phyloP scores from a whole-genome alignment of 495 filamentous ascomycete species.

The Letharia lupina region DNA sequence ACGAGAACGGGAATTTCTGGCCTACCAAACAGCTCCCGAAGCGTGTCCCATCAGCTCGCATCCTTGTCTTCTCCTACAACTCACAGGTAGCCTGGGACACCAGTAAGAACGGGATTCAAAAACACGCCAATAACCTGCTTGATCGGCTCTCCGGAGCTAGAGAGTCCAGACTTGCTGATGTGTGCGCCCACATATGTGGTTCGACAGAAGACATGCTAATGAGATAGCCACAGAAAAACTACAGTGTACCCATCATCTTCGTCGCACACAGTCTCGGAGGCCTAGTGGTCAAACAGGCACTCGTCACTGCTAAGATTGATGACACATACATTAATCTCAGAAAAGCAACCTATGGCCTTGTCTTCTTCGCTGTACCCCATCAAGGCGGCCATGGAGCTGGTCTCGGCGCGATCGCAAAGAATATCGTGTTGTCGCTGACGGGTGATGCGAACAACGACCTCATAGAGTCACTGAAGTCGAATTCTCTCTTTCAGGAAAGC shows the following conservation, averaged over 20 bases:
- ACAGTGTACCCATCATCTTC: slow-evolving; percentile 1
- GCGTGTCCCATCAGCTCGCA: slow-evolving; percentile 1
- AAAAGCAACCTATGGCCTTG: not conserved
- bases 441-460: not conserved
- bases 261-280: not conserved
- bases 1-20: slow-evolving; percentile 1
- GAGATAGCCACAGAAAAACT: not conserved
- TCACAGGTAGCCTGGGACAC: not conserved
- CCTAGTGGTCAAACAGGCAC: not conserved
- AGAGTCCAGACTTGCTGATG: not conserved
- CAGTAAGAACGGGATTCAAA: not conserved
- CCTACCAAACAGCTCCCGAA: not conserved
- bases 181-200: not conserved
- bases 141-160: not conserved
- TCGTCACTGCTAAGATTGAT: not conserved
- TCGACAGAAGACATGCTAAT: not conserved
- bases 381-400: slow-evolving; percentile 1
- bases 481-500: not conserved
- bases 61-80: slow-evolving; percentile 3
- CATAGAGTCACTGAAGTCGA: not conserved
- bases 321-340: not conserved
- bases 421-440: not conserved
- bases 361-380: slow-evolving; percentile 5
- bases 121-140: not conserved
- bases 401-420: not conserved